phyloP scores from a whole-genome alignment of 169 alveolate species.

The Perkinsus olseni region DNA sequence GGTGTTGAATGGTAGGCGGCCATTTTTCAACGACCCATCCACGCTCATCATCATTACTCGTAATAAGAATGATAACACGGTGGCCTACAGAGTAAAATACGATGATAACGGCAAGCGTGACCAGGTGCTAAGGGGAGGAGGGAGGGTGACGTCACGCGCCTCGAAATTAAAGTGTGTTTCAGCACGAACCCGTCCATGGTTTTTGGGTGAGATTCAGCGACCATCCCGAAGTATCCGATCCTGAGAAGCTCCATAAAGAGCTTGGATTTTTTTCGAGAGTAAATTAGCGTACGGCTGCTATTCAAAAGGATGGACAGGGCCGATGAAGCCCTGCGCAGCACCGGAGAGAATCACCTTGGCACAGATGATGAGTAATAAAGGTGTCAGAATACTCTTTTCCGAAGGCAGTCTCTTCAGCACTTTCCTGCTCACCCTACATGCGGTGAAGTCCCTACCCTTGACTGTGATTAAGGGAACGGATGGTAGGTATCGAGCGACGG shows the following conservation, averaged over 20 bases:
- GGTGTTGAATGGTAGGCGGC: neutral
- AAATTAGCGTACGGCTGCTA: neutral
- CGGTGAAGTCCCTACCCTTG: neutral
- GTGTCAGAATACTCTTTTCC: too few species aligned
- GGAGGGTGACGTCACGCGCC: neutral
- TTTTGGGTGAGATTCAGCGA: neutral
- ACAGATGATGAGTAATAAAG: neutral
- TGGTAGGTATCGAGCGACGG: neutral
- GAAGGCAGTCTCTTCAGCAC: too few species aligned
- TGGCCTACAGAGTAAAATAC: neutral
- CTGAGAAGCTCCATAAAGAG: neutral
- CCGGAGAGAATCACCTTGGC: neutral
- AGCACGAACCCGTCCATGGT: neutral
- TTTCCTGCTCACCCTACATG: neutral
- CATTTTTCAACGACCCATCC: neutral
- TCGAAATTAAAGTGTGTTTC: neutral
- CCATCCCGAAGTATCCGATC: neutral
- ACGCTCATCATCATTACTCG: neutral
- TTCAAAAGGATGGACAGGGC: neutral
- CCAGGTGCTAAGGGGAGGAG: neutral
- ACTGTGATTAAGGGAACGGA: neutral
- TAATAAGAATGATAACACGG: neutral
- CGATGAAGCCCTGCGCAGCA: neutral
- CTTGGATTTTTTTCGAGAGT: neutral
- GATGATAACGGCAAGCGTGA: neutral